Conservation (phyloP, 495 filamentous ascomycete species). For the Hypoxylon subgilvum region DNA sequence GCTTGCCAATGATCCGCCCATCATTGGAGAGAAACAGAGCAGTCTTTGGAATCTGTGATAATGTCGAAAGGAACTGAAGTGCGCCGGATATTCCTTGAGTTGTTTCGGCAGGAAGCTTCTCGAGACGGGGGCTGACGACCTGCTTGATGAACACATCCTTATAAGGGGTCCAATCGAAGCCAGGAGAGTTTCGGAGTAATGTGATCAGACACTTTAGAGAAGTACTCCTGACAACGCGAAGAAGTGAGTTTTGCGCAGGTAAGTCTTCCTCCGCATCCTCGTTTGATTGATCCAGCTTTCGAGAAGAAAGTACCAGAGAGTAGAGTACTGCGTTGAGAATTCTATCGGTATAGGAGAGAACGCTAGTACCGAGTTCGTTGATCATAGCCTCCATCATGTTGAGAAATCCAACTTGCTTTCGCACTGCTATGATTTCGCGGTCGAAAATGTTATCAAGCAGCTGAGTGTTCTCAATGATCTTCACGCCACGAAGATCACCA, state of each 20-base stretch:
- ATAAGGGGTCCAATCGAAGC: constrained; percentile 73
- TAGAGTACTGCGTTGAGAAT: constrained; percentile 78
- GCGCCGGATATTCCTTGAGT: constrained; percentile 85
- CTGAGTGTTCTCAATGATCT: constrained; percentile 57
- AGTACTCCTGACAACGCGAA: constrained; percentile 72
- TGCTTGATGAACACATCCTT: constrained; percentile 72
- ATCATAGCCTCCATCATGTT: constrained; percentile 92
- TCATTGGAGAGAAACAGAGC: constrained; percentile 73
- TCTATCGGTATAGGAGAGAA: constrained; percentile 64
- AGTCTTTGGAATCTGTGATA: constrained; percentile 70
- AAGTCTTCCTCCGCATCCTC: constrained; percentile 56
- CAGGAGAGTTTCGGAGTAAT: constrained; percentile 71
- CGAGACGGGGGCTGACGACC: constrained; percentile 74
- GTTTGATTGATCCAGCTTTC: constrained; percentile 56
- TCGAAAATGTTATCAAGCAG: constrained; percentile 58
- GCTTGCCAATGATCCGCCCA: constrained; percentile 64
- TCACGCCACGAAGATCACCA: constrained; percentile 66
- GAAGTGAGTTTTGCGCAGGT: constrained; percentile 58
- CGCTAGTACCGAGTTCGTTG: constrained; percentile 73
- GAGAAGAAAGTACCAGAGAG: constrained; percentile 75
- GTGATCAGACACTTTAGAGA: constrained; percentile 79
- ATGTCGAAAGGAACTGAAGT: constrained; percentile 78
- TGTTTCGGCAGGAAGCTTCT: constrained; percentile 82
- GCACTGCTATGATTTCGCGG: constrained; percentile 61
- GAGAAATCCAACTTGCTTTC: constrained; percentile 85